phyloP scores from a whole-genome alignment of 306 rosid species.

The Casuarina equisetifolia region DNA sequence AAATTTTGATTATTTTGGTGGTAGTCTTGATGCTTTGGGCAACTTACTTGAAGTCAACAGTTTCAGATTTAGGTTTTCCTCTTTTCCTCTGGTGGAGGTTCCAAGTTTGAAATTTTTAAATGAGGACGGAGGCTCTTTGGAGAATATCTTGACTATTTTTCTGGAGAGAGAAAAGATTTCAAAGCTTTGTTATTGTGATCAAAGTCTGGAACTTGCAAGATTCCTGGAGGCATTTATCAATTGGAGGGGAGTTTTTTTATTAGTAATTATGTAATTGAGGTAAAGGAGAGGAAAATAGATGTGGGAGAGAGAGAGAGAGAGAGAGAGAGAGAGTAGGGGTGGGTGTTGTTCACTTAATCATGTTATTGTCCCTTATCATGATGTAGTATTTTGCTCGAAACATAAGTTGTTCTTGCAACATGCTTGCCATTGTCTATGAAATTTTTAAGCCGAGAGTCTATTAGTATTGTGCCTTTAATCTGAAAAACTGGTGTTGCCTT shows the following conservation, averaged over 20 bases:
- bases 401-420: background rate
- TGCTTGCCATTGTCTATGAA: constrained; percentile 25
- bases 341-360: too few species aligned
- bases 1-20: constrained; percentile 21
- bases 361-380: background rate
- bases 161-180: constrained; percentile 28
- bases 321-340: too few species aligned
- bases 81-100: constrained; percentile 36
- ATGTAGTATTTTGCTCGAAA: background rate
- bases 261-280: background rate
- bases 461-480: background rate
- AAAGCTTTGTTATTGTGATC: constrained; percentile 17
- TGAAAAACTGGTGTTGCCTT: constrained; percentile 2
- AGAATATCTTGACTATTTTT: constrained; percentile 32
- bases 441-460: constrained; percentile 5
- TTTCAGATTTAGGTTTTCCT: constrained; percentile 37
- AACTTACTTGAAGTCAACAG: constrained; percentile 30
- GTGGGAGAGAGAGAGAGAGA: too few species aligned
- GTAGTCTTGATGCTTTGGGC: constrained; percentile 37
- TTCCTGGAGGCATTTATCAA: constrained; percentile 23
- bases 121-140: constrained; percentile 39
- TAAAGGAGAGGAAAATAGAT: background rate
- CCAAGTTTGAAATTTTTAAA: constrained; percentile 27
- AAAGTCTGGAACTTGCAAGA: constrained; percentile 22
- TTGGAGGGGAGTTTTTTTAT: constrained; percentile 20